These are phyloP conservation scores for Fulvia fulva DNA, from an alignment of 2,329 filamentous ascomycete genomes.

Conservation along the genomic window DNA sequence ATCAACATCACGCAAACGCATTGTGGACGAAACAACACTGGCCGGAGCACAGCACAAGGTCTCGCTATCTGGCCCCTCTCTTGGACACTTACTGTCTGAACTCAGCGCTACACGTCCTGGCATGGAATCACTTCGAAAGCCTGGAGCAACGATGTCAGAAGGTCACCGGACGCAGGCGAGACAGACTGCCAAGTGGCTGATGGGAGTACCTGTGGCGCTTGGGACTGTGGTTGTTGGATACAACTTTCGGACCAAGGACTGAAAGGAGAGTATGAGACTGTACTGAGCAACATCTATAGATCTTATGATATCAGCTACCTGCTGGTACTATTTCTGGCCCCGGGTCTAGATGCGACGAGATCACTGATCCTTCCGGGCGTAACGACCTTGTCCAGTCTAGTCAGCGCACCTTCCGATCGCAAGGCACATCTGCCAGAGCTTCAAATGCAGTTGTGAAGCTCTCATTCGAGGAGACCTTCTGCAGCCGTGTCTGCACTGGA, in stretches of 20 bases:
- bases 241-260: conserved; percentile 1
- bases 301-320: neutral
- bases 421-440: neutral
- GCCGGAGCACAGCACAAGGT: conserved; percentile 27
- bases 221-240: conserved; percentile 17
- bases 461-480: neutral
- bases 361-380: too few species aligned
- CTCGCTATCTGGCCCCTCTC: conserved; percentile 26
- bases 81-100: conserved; percentile 29
- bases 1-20: conserved; percentile 5
- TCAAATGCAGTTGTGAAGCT: neutral
- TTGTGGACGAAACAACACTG: conserved; percentile 17
- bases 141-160: conserved; percentile 27
- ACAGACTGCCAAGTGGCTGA: conserved; percentile 18
- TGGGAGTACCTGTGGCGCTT: conserved; percentile 19
- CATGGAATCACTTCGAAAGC: conserved; percentile 25
- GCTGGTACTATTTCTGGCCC: too few species aligned
- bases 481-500: neutral
- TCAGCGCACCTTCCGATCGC: neutral
- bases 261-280: neutral
- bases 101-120: conserved; percentile 28
- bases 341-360: too few species aligned
- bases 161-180: conserved; percentile 24
- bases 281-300: too few species aligned
- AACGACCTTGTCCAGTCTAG: neutral